Evolutionary conservation across 2,329 filamentous ascomycete genomes (phyloP).

Genomic region (Cladosporium sp.): DNA sequence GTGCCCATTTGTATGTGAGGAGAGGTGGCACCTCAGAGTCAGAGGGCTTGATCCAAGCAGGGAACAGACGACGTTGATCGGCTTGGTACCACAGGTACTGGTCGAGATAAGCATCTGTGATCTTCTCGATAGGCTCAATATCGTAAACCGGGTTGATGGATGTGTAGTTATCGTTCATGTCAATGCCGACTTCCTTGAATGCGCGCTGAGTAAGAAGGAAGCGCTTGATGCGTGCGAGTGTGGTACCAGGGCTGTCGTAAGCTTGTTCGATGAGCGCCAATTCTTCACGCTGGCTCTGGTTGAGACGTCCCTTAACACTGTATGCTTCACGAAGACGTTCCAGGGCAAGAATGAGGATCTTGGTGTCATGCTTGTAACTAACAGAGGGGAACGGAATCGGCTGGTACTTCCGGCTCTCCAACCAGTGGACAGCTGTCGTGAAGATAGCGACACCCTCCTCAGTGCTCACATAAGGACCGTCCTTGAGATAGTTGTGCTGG

Average conservation of each 20-base stretch:
- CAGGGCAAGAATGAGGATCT: conserved; percentile 92
- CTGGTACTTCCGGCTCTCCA: conserved; percentile 96
- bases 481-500: conserved; percentile 99
- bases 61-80: conserved; percentile 93
- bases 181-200: conserved; percentile 98
- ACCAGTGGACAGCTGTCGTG: conserved; percentile 97
- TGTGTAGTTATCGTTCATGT: conserved; percentile 99
- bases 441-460: conserved; percentile 99
- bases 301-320: conserved; percentile 92
- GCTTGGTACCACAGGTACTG: conserved; percentile 99
- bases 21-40: conserved; percentile 95
- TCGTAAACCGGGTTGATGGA: conserved; percentile 99
- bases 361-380: conserved; percentile 99
- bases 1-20: conserved; percentile 96
- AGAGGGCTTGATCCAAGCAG: conserved; percentile 97
- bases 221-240: conserved; percentile 91
- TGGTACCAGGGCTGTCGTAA: conserved; percentile 95
- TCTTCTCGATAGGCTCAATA: conserved; percentile 98
- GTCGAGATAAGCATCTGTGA: conserved; percentile 96
- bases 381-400: conserved; percentile 98
- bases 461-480: conserved; percentile 95
- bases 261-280: conserved; percentile 95
- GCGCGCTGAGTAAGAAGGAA: conserved; percentile 95
- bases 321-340: conserved; percentile 93
- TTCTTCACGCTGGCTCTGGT: conserved; percentile 96